Evolutionary conservation across 148 eudicot genomes (phyloP).

Genomic region (Arbutus unedo): DNA sequence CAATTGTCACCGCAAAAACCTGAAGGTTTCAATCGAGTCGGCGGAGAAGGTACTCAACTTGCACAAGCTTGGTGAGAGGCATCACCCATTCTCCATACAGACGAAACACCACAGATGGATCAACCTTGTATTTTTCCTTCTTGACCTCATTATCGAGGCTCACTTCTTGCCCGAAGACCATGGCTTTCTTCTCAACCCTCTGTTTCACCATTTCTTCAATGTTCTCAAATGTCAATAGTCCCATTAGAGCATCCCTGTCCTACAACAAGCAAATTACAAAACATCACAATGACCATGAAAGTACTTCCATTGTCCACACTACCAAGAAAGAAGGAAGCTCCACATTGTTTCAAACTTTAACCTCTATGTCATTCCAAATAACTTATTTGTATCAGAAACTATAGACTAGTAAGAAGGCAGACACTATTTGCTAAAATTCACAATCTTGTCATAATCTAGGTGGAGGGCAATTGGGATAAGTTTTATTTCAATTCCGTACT

Average conservation of each 20-base stretch:
- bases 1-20: background rate
- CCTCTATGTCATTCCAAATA: too few relatives aligned
- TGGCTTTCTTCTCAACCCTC: constrained; percentile 81
- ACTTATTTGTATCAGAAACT: background rate
- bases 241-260: constrained; percentile 64
- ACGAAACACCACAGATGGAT: constrained; percentile 52
- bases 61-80: constrained; percentile 84
- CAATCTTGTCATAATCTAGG: background rate
- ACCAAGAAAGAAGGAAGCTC: background rate
- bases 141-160: constrained; percentile 24
- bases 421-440: background rate
- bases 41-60: constrained; percentile 77
- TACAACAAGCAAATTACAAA: constrained; percentile 22
- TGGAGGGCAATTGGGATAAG: background rate
- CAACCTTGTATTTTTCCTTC: constrained; percentile 47
- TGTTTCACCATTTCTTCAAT: constrained; percentile 78
- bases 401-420: background rate
- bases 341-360: background rate
- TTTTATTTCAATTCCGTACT: background rate
- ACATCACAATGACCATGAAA: background rate
- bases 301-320: background rate
- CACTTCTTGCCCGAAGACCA: constrained; percentile 70
- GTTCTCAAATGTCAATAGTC: constrained; percentile 52
- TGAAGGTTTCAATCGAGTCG: constrained; percentile 52
- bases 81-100: constrained; percentile 81